Base-by-base conservation (phyloP, 768 basidiomycete genomes). In the Podaxis pistillaris region DNA sequence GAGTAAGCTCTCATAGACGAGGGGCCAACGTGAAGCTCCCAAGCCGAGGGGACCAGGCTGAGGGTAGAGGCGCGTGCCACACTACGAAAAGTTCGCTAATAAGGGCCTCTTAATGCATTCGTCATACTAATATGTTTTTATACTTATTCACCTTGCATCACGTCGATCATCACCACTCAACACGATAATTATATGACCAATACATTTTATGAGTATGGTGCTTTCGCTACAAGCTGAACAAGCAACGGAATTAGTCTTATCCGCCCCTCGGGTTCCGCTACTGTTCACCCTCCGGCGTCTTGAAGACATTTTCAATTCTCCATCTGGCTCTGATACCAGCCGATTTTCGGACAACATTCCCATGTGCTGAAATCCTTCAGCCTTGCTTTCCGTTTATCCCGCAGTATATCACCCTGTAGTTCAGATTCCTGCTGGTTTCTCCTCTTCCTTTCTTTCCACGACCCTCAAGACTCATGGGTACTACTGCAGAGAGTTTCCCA, bases 1-100 rank as follows among this genome's bases (percentile, higher is more conserved):
- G 96, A 97, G 81, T 97, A 83, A 77, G 74, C 60, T 60, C 6
- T 47, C 17, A 33, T 57, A 44, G 38, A 62, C 22, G 26, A 57
- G 8, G 57, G 33, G 51, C 24, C 6, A 30, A 36, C 30, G 4
- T 7, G 38, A 40, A 37, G 60, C 30, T 44, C n/a, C 19, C 56
- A 58, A 11, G 40, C 24, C 26, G 15, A 44, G 40, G 19, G 24
- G 22, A 2, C 37, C 9, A 58, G 24, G 44, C n/a, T 24, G 19
- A 51, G 28, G 33, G 22, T 47, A 38, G 37, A 44, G 56, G 30
- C 37, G 55, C 44, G 28, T 26, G 54, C 33, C 28, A 12, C 17
- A 47, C 60, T 4, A 36, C 47, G 28, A 68, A 66, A 65, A 64
- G 57, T 64, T 60, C 26, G 64, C 62, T 65, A 60, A 63, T 51